These are phyloP conservation scores for Cryptomeria japonica DNA, from an alignment of 75 land plant genomes.

Conservation along the genomic window DNA sequence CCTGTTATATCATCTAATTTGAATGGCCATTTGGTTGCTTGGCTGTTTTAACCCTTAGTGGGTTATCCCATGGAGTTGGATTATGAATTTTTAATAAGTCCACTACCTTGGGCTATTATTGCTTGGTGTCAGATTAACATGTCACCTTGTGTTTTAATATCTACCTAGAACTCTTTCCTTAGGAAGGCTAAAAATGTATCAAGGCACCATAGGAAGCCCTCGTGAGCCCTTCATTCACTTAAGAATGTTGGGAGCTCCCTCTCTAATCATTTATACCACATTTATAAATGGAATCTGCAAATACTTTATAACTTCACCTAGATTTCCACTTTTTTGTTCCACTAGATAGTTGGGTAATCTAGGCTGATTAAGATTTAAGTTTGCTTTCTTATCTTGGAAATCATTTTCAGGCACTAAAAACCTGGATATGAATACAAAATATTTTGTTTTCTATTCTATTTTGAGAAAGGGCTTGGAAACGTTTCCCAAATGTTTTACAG, in stretches of 20 bases:
- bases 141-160: no score
- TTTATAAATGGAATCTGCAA: not conserved
- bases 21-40: no score
- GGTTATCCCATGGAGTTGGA: no score
- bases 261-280: not conserved
- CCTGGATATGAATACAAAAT: not conserved
- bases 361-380: not conserved
- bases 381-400: not conserved
- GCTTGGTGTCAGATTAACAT: no score
- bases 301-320: not conserved
- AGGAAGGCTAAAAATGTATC: not conserved
- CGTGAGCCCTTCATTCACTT: not conserved
- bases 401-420: not conserved
- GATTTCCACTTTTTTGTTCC: not conserved
- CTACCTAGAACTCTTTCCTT: not conserved
- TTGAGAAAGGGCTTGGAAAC: not conserved
- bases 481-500: not conserved
- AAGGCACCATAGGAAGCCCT: not conserved
- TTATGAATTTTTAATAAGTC: no score
- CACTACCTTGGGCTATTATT: no score
- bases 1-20: no score
- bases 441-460: not conserved
- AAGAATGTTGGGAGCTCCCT: not conserved
- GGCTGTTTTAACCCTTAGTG: no score
- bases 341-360: not conserved